Percentiles rank a stretch among this genome's conserved stretches.
Evolutionary conservation across 2,329 filamentous ascomycete species (phyloP).

Genomic region (Phialocephala sp.): DNA sequence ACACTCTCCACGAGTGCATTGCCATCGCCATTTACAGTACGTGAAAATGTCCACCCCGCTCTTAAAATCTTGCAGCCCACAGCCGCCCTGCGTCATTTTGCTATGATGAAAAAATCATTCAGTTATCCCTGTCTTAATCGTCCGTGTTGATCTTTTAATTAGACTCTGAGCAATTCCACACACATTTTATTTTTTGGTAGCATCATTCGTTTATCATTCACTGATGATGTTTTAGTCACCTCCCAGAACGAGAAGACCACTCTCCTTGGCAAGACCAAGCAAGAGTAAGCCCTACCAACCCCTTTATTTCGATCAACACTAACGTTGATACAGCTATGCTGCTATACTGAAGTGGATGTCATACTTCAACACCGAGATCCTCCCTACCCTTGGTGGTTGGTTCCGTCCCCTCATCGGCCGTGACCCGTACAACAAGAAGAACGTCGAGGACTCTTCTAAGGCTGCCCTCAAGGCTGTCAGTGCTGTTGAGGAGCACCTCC

Average conservation of each 20-base stretch:
- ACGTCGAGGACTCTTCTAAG: constrained; percentile 80
- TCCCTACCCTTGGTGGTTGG: constrained; percentile 76
- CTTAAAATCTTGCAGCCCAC: constrained; percentile 9
- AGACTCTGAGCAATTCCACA: constrained; percentile 72
- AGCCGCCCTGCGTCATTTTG: constrained; percentile 30
- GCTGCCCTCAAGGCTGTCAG: constrained; percentile 69
- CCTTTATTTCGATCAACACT: not conserved
- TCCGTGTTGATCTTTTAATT: constrained; percentile 80
- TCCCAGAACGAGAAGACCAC: constrained; percentile 99
- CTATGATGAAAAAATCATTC: constrained; percentile 62
- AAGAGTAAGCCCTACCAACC: constrained; percentile 68
- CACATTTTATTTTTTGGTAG: constrained; percentile 12
- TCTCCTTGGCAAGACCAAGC: constrained; percentile 99
- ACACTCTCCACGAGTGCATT: constrained; percentile 84
- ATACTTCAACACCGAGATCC: constrained; percentile 88
- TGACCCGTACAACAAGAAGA: constrained; percentile 97
- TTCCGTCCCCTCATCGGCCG: constrained; percentile 84
- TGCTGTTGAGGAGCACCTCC: constrained; percentile 85
- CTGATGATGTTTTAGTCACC: constrained; percentile 68
- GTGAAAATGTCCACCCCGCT: constrained; percentile 49
- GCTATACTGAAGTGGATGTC: constrained; percentile 99
- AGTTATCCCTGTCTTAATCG: constrained; percentile 99
- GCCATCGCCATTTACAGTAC: constrained; percentile 97
- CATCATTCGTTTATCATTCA: constrained; percentile 14
- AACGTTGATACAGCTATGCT: constrained; percentile 68